These are phyloP conservation scores for Chlamydomonas reinhardtii DNA, from an alignment of 163 green algal species.

Conservation along the genomic window DNA sequence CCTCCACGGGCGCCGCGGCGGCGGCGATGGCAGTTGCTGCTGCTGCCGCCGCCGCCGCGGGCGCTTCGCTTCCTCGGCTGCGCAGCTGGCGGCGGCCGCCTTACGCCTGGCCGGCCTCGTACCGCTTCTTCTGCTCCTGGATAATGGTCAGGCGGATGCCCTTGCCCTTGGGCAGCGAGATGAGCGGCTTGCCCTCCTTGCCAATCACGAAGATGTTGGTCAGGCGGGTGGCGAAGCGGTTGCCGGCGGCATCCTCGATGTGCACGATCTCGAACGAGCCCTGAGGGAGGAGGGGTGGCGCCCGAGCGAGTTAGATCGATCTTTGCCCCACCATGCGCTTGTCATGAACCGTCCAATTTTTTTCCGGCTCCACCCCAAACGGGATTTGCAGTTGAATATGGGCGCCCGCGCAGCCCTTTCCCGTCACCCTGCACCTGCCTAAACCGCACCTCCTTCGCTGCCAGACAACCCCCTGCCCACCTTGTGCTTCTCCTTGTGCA, in stretches of 20 bases:
- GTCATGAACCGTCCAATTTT: no score
- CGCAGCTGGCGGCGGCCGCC: not conserved
- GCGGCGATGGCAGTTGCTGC: no score
- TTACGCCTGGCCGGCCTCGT: slow-evolving; percentile 54
- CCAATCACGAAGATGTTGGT: slow-evolving; percentile 99
- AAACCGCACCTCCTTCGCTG: no score
- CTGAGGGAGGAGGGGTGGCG: not conserved
- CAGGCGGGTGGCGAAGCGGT: slow-evolving; percentile 92
- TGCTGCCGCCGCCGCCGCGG: no score
- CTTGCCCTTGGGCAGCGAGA: slow-evolving; percentile 99
- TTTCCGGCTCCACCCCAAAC: no score
- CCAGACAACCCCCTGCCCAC: not conserved
- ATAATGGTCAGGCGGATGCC: slow-evolving; percentile 95
- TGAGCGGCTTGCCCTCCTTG: slow-evolving; percentile 95
- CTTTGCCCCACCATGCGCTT: no score
- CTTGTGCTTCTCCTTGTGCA: slow-evolving; percentile 98
- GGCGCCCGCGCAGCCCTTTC: no score
- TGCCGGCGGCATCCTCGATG: slow-evolving; percentile 94
- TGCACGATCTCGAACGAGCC: slow-evolving; percentile 95
- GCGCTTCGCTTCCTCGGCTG: no score
- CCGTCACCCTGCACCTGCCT: no score
- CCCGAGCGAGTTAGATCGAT: no score
- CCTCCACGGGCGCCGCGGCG: no score
- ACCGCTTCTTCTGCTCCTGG: slow-evolving; percentile 91
- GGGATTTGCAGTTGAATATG: no score